Evolutionary conservation across 306 rosid genomes (phyloP), one percentile per base, ranked within the genome.

Genomic region (Sicyos baderoa): DNA sequence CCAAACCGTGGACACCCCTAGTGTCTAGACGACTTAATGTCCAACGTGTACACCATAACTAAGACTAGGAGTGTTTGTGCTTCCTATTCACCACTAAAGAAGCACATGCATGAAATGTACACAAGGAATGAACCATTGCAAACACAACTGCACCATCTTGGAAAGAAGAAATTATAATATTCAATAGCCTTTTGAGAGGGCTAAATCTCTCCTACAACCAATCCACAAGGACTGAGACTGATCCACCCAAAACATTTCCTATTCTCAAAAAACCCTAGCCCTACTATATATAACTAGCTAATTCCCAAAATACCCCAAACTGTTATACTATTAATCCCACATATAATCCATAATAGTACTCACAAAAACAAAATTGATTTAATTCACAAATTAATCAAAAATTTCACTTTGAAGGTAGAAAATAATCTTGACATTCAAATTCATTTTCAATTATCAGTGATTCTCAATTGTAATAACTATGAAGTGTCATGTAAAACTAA

Each of bases 81-180:
- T 55, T 55, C 61, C 61, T 22, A 55, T 22, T 55, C 61, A 55
- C 61, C 35, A 55, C 37, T 15, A 10, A 57, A 25, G 27, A 57
- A 57, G 42, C 18, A 23, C 40, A 27, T 25, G 1, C 63, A 55
- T 22, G 16, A 42, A 25, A 57, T 25, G 63, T 23, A 14, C 63
- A 57, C 18, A 25, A 13, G 42, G 5, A 23, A 25, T 57, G 35
- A 22, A 9, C 63, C 63, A 57, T 13, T 57, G 63, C 60, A 57
- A 13, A 57, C 42, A 14, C 42, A 57, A 57, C 1, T 7, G 67
- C 14, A 9, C 45, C 61, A 12, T 55, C 37, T 55, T 55, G 15
- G 2, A 12, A 45, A 45, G 50, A 55, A 55, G 45, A 40, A 40
- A 40, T 40, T 40, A 40, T 12, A 7, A 40, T 40, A 40, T 40